Evolutionary conservation across 2,329 filamentous ascomycete genomes (phyloP).

Genomic region (Stagonosporopsis chrysanthemi): DNA sequence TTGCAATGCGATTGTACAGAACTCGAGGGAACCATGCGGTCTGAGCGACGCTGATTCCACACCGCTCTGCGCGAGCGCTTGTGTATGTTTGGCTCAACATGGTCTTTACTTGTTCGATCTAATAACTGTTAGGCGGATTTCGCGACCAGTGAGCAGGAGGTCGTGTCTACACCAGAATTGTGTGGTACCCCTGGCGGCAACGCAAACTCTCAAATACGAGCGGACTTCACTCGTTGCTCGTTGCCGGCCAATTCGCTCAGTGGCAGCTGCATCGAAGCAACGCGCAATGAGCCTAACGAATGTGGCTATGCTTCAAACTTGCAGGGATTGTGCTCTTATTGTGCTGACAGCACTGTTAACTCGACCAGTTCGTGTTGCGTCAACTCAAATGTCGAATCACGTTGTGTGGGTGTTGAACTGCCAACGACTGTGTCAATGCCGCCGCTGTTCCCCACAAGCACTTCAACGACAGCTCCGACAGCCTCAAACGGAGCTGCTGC

Average conservation of each 20-base stretch:
- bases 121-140: constrained; percentile 70
- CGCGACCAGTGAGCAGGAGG: constrained; percentile 86
- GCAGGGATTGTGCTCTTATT: constrained; percentile 85
- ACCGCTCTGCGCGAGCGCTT: constrained; percentile 89
- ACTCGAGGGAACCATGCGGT: constrained; percentile 75
- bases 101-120: constrained; percentile 24
- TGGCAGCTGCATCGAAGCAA: constrained; percentile 75
- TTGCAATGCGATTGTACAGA: constrained; percentile 93
- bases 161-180: constrained; percentile 75
- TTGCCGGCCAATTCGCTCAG: constrained; percentile 81
- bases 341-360: constrained; percentile 81
- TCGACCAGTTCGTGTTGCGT: constrained; percentile 96
- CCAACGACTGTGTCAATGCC: constrained; percentile 71
- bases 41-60: constrained; percentile 69
- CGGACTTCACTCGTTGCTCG: constrained; percentile 91
- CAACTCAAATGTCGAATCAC: constrained; percentile 74
- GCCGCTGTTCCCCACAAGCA: constrained; percentile 68
- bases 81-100: constrained; percentile 63
- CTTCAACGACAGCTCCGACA: constrained; percentile 61
- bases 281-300: constrained; percentile 81
- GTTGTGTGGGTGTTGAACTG: constrained; percentile 78
- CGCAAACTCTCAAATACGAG: constrained; percentile 79
- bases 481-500: constrained; percentile 40
- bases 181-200: constrained; percentile 72
- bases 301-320: constrained; percentile 82